These are phyloP conservation scores for Sanghuangporus weigelae DNA, from an alignment of 1,284 basidiomycete genomes.

Conservation along the genomic window DNA sequence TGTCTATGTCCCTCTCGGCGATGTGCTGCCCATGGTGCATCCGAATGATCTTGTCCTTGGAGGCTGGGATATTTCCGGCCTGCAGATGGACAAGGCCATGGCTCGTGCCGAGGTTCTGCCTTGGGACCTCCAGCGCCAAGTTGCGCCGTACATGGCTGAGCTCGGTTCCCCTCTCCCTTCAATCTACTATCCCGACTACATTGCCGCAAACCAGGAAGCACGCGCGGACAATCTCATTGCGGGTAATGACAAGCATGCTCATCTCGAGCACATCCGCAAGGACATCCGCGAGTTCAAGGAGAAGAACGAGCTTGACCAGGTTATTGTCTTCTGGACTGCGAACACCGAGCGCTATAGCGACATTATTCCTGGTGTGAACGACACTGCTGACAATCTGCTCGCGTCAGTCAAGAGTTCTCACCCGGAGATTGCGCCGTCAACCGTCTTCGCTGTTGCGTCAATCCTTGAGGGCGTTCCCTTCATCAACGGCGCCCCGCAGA, in stretches of 20 bases:
- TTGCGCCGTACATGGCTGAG: conserved; percentile 79
- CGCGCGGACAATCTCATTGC: conserved; percentile 92
- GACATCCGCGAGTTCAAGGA: conserved; percentile 95
- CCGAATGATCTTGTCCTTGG: conserved; percentile 97
- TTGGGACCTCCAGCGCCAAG: conserved; percentile 96
- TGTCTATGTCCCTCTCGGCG: conserved; percentile 88
- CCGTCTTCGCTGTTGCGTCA: conserved; percentile 91
- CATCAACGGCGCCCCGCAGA: conserved; percentile 98
- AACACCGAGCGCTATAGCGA: conserved; percentile 99
- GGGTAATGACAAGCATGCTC: conserved; percentile 83
- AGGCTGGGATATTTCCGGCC: conserved; percentile 95
- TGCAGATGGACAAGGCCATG: conserved; percentile 90
- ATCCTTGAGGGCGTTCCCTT: conserved; percentile 95
- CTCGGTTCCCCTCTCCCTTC: conserved; percentile 87
- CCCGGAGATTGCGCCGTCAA: conserved; percentile 91
- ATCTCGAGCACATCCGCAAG: conserved; percentile 88
- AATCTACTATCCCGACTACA: conserved; percentile 95
- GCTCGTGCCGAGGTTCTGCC: conserved; percentile 90
- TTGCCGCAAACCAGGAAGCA: conserved; percentile 95
- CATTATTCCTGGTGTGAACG: conserved; percentile 92
- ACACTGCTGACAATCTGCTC: conserved; percentile 89
- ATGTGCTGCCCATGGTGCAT: conserved; percentile 97
- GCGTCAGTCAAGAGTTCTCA: conserved; percentile 81
- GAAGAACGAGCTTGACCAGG: conserved; percentile 78
- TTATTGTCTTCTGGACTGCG: conserved; percentile 96